Base-by-base conservation (phyloP, 1,284 basidiomycete species). In the Puccinia horiana region DNA sequence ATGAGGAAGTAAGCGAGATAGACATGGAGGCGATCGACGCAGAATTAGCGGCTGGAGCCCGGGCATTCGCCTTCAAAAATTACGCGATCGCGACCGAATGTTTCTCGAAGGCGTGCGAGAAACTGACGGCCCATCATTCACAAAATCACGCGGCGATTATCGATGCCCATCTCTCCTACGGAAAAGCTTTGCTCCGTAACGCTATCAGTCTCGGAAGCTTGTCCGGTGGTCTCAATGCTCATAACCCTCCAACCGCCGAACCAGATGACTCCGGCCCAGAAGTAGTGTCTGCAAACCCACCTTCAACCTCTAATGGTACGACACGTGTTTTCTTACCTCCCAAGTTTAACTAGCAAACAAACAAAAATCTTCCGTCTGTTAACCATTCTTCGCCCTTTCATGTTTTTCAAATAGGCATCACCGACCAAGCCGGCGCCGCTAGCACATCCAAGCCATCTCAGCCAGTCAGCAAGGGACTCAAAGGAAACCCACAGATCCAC, bases 141-240 rank as follows among this genome's bases (percentile, higher is more conserved):
- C 85, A 86, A 29, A 74, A 85, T 42, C 81, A 83, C 16, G 73
- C 81, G 1, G 83, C 84, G 61, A 83, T 83, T 40, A 84, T 84
- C n/a, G 85, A 86, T n/a, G 83, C 84, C 18, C 75, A 85, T 35
- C 81, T 85, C 23, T 72, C 84, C 23, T 86, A 85, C 80, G 86
- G 86, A 73, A 85, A 85, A 52, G 86, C 86, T 1, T 81, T 85
- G 23, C 83, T 86, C 42, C 77, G 72, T 20, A 84, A 85, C 80
- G 85, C 85, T n/a, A 85, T 86, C 52, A 83, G 83, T 37, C 81
- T 84, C 49, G 82, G 75, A 16, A 85, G 83, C 14, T 85, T 85
- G 26, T 81, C 86, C 0, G 85, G 85, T 37, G 32, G 32, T 32
- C 26, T 54, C n/a, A 72, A 72, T 63, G 9, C 35, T 8, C 61